Base-by-base conservation (phyloP, 2,329 filamentous ascomycete species). In the Eurotiales sp. region DNA sequence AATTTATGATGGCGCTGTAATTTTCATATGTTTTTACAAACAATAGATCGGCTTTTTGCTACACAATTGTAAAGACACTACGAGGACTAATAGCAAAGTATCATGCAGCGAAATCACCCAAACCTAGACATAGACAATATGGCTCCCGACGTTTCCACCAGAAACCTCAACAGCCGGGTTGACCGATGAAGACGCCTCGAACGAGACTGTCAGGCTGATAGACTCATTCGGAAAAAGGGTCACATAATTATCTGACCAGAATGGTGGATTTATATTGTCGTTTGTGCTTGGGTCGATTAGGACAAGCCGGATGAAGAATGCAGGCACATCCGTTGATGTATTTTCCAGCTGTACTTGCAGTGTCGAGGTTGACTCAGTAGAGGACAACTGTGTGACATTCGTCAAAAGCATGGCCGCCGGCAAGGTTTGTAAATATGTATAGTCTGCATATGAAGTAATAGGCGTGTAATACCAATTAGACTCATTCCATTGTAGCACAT, bases 241-340 rank as follows among this genome's bases (percentile, higher is more conserved):
- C 11, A 85, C 68, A 54, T 85, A 85, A 54, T 85, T 85, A 55
- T 85, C 82, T 1, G 76, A 77, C 81, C 82, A 85, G 17, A 70
- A 68, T 1, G 81, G 72, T 0, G 81, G 79, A 4, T 74, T 56
- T 0, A 83, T 69, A 46, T 82, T 78, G 0, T 66, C 56, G 0
- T 73, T 73, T 0, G 52, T 55, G 0, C 62, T 53, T 2, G 49
- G 55, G 54, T 81, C 72, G 0, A 82, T 69, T 1, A 83, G 61
- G 41, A 74, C 74, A 25, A 85, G 49, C 2, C 75, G 68, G 8
- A 85, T 57, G 55, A 85, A 85, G 41, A 85, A 77, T 0, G 82
- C 83, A 0, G 82, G 82, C 0, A 77, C 62, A 0, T 65, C 50
- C n/a, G 21, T 43, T 0, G 77, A 76, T 37, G 65, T 63, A 55